Conservation (phyloP, 768 basidiomycete genomes). For the Astraeus odoratus region DNA sequence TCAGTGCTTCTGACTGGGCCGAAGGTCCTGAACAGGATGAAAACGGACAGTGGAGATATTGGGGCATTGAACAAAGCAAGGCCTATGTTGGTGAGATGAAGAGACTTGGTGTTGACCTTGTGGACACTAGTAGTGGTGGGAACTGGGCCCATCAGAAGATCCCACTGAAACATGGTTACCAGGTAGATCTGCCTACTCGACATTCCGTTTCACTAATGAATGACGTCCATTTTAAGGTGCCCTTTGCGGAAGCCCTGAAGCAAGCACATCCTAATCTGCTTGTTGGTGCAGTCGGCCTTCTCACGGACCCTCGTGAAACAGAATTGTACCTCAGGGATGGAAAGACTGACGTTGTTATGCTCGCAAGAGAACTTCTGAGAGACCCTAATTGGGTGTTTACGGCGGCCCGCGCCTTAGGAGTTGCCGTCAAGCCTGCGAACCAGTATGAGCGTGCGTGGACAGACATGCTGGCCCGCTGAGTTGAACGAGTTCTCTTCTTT, state of each 20-base stretch:
- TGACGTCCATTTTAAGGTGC: slow-evolving; percentile 44
- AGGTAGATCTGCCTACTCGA: no score
- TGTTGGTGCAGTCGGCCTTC: slow-evolving; percentile 21
- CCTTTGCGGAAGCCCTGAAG: slow-evolving; percentile 49
- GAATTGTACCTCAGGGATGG: slow-evolving; percentile 37
- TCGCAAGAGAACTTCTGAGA: slow-evolving; percentile 52
- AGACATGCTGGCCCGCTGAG: no score
- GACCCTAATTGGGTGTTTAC: slow-evolving; percentile 45
- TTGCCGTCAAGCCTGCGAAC: neutral
- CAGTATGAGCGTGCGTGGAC: neutral
- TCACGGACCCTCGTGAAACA: slow-evolving; percentile 33
- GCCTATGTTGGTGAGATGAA: no score
- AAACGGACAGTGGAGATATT: no score
- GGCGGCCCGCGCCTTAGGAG: slow-evolving; percentile 10
- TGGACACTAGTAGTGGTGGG: no score
- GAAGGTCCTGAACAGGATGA: no score
- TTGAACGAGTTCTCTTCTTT: no score
- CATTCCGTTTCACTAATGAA: slow-evolving; percentile 20
- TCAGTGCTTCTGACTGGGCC: slow-evolving; percentile 66
- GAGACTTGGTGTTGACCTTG: no score
- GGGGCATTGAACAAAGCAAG: no score
- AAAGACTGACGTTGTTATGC: slow-evolving; percentile 40
- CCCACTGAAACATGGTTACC: no score
- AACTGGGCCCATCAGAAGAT: no score
- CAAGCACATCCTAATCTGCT: slow-evolving; percentile 36